A percentile compares a stretch with the other conserved stretches of the same genome.
Conservation (phyloP, 352 stramenopile species). For the Pythium myriotylum region DNA sequence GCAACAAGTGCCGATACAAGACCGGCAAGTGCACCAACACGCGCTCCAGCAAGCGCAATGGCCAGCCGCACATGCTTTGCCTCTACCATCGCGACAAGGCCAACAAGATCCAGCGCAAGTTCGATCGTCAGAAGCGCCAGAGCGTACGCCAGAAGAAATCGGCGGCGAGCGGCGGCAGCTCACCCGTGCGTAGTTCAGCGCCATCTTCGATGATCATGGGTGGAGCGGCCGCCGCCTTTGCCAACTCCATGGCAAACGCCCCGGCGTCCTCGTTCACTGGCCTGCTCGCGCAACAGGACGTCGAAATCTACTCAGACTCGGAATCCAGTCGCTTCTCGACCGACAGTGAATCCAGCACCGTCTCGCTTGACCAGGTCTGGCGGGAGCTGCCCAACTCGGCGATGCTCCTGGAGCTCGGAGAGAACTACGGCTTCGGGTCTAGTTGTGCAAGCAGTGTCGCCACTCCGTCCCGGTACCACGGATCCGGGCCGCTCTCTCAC, state of each 20-base stretch:
- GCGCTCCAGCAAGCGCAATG: conserved; percentile 85
- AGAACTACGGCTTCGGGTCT: neutral
- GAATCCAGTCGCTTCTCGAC: conserved; percentile 64
- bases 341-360: conserved; percentile 50
- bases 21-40: conserved; percentile 86
- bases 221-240: conserved; percentile 18
- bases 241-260: conserved; percentile 21
- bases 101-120: conserved; percentile 90
- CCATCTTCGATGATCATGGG: neutral
- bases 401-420: conserved; percentile 20
- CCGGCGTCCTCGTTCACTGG: conserved; percentile 27
- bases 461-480: conserved; percentile 35
- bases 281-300: conserved; percentile 37
- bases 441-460: conserved; percentile 7
- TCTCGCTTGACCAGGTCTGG: conserved; percentile 58
- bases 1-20: conserved; percentile 81
- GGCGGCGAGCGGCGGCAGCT: conserved; percentile 1
- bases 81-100: conserved; percentile 88
- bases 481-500: conserved; percentile 48
- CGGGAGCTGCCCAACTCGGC: conserved; percentile 43
- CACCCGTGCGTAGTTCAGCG: neutral
- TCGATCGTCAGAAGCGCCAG: conserved; percentile 87
- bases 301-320: conserved; percentile 70
- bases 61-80: conserved; percentile 86
- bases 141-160: conserved; percentile 61